Percentiles rank a stretch among this genome's conserved stretches.
Evolutionary conservation across 805 yeast species (phyloP).

Genomic region (Sugiyamaella valdiviana): DNA sequence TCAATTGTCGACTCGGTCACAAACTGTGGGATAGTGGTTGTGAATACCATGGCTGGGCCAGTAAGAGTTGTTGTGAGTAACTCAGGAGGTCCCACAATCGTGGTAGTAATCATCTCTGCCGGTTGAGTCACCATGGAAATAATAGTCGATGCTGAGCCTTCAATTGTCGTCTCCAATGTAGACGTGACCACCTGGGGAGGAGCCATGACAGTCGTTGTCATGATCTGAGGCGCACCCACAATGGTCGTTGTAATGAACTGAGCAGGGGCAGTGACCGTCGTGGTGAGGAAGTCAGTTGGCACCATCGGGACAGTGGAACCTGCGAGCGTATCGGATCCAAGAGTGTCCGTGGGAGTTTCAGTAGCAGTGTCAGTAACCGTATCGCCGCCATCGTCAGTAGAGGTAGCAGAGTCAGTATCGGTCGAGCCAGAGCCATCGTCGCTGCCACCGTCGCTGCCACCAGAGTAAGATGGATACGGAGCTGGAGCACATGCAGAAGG

Average conservation of each 20-base stretch:
- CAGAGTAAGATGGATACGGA: not conserved
- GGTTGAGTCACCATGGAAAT: not conserved
- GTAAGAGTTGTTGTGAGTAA: not conserved
- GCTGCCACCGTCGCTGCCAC: slow-evolving; percentile 4
- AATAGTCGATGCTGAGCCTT: not conserved
- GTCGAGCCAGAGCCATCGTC: slow-evolving; percentile 4
- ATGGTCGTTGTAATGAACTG: not conserved
- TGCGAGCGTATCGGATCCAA: not conserved
- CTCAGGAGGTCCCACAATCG: not conserved
- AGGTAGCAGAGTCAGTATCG: slow-evolving; percentile 3
- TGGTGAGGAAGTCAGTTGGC: not conserved
- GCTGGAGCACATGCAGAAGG: slow-evolving; percentile 6
- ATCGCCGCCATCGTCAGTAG: no score
- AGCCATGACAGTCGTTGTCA: not conserved
- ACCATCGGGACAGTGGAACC: not conserved
- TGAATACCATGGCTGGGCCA: not conserved
- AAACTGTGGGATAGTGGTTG: not conserved
- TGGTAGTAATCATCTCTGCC: not conserved
- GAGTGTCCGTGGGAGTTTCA: not conserved
- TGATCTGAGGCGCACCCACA: not conserved
- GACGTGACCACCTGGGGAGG: not conserved
- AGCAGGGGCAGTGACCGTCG: slow-evolving; percentile 6
- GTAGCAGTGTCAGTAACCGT: not conserved
- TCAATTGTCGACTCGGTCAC: not conserved
- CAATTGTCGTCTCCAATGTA: not conserved